Evolutionary conservation across 169 alveolate genomes (phyloP).

Genomic region (Condylostoma magnum): DNA sequence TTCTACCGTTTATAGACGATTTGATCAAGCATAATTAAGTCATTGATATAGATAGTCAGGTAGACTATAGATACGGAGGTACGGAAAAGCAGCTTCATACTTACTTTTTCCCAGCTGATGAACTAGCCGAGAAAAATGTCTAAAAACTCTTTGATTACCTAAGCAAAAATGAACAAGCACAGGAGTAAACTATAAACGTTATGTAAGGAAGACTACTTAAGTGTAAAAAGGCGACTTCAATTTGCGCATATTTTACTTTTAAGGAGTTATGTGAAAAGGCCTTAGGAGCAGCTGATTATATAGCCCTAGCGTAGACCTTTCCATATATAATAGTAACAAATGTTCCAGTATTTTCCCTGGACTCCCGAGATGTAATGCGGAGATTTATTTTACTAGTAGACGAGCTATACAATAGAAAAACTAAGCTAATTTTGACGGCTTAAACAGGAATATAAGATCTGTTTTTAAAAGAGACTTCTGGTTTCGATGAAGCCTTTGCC

Average conservation of each 20-base stretch:
- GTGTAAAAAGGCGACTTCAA: slow-evolving; percentile 35
- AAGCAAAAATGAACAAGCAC: slow-evolving; percentile 43
- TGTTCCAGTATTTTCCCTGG: slow-evolving; percentile 56
- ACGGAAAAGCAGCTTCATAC: slow-evolving; percentile 47
- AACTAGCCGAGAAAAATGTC: slow-evolving; percentile 27
- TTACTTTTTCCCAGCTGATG: slow-evolving; percentile 48
- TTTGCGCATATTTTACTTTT: slow-evolving; percentile 61
- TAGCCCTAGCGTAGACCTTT: slow-evolving; percentile 53
- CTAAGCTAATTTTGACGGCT: slow-evolving; percentile 43
- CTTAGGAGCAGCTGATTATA: slow-evolving; percentile 78
- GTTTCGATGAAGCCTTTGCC: slow-evolving; percentile 66
- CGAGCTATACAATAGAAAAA: slow-evolving; percentile 49
- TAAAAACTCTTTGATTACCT: slow-evolving; percentile 40
- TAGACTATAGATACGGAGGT: slow-evolving; percentile 31
- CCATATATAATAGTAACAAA: slow-evolving; percentile 60
- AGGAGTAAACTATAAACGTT: slow-evolving; percentile 38
- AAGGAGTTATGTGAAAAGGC: slow-evolving; percentile 74
- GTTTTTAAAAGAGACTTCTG: slow-evolving; percentile 22
- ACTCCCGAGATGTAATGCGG: slow-evolving; percentile 57
- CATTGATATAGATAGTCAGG: slow-evolving; percentile 15
- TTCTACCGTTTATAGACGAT: slow-evolving; percentile 80
- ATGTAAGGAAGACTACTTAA: slow-evolving; percentile 68
- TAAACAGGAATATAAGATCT: slow-evolving; percentile 10
- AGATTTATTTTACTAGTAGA: slow-evolving; percentile 69
- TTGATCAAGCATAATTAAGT: slow-evolving; percentile 49